Evolutionary conservation across 306 rosid species (phyloP), one percentile per base, ranked within the genome.

Genomic region (Fagus sylvatica): DNA sequence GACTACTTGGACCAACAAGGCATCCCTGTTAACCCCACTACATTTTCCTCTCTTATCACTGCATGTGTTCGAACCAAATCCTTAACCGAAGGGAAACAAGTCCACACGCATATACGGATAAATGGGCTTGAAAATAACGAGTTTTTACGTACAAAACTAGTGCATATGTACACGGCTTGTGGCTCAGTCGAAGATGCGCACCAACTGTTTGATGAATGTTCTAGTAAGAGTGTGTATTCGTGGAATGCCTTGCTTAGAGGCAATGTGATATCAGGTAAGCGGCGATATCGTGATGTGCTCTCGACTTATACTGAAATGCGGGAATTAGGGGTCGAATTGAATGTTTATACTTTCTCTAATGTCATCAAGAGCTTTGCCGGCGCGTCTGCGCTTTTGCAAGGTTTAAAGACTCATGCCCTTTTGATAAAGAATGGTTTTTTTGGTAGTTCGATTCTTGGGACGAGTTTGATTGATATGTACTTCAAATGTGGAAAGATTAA

Each of bases 161-260:
- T 83, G 17, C 79, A 79, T 1, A 85, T 89, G 94, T 91, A 91
- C 70, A 76, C 87, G 6, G 76, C 91, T n/a, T 88, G 93, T 61
- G 91, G 97, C 9, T 76, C 88, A 0, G 34, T 84, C 32, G 85
- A 85, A 30, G 90, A 86, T 32, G 97, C 93, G 7, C 86, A 80
- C 36, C 56, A 79, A 48, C 19, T 89, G 74, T 91, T 91, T 53
- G 87, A 82, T 71, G 90, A 80, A 73, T 55, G 83, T 49, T 71
- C 89, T 32, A 79, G 80, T 72, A 74, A 46, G 76, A 91, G 81
- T 71, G 90, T 89, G 43, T 89, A 89, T 73, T 78, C 93, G 0
- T 91, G 94, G 94, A 91, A 91, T 76, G 97, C 97, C 1, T 73
- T 91, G 82, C 92, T 89, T 41, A 82, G 97, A 80, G 97, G 97